phyloP scores from a whole-genome alignment of 1,284 basidiomycete species.

The Microbotryomycetes sp. region DNA sequence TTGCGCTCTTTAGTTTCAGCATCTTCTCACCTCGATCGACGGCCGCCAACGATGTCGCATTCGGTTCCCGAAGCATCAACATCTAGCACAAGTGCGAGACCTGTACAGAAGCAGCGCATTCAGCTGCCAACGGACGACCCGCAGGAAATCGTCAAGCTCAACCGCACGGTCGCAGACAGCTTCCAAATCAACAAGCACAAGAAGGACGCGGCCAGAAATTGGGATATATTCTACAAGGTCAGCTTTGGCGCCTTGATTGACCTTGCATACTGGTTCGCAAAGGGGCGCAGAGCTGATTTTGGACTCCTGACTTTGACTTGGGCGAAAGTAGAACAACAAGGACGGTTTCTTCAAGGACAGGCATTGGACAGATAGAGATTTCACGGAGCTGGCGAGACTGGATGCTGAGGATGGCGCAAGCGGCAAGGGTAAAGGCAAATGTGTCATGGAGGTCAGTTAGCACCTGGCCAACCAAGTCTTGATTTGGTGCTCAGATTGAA shows the following conservation, averaged over 20 bases:
- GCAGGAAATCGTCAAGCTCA: constrained; percentile 16
- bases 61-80: too few species aligned
- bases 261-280: too few species aligned
- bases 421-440: constrained; percentile 14
- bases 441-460: constrained; percentile 2
- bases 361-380: constrained; percentile 42
- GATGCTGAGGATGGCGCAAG: background rate
- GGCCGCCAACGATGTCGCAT: too few species aligned
- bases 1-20: too few species aligned
- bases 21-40: too few species aligned
- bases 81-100: too few species aligned
- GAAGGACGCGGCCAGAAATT: constrained; percentile 35
- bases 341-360: constrained; percentile 42
- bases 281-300: background rate
- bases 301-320: background rate
- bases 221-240: constrained; percentile 42
- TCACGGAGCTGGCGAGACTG: constrained; percentile 13
- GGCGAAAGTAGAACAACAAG: background rate
- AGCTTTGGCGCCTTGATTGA: too few species aligned
- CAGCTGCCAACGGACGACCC: background rate
- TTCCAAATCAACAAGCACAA: constrained; percentile 36
- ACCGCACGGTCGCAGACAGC: constrained; percentile 24
- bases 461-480: too few species aligned
- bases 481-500: too few species aligned
- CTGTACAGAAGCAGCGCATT: background rate